phyloP scores from a whole-genome alignment of 2,329 filamentous ascomycete genomes.

The Ascochyta pisi region DNA sequence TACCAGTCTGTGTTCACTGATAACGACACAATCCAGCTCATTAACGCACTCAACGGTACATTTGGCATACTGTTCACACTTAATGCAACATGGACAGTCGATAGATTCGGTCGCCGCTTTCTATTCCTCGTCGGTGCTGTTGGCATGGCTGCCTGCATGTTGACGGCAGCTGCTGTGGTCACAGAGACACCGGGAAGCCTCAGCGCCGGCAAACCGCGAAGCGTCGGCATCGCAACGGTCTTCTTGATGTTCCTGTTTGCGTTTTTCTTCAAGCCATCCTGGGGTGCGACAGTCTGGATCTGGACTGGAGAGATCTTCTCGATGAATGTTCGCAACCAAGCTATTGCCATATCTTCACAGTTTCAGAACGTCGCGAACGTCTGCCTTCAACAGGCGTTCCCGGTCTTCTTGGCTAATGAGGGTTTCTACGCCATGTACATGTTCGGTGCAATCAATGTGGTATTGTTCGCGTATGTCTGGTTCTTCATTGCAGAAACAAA shows the following conservation, averaged over 20 bases:
- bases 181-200: slow-evolving; percentile 56
- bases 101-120: slow-evolving; percentile 70
- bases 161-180: slow-evolving; percentile 63
- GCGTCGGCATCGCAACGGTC: slow-evolving; percentile 60
- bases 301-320: slow-evolving; percentile 71
- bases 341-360: slow-evolving; percentile 5
- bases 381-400: slow-evolving; percentile 4
- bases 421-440: slow-evolving; percentile 5
- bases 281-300: slow-evolving; percentile 73
- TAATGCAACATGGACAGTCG: slow-evolving; percentile 72
- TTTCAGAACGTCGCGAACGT: slow-evolving; percentile 4
- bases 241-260: slow-evolving; percentile 64
- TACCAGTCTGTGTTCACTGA: slow-evolving; percentile 69
- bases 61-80: slow-evolving; percentile 73
- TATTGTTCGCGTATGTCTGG: not conserved
- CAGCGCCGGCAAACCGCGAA: slow-evolving; percentile 30
- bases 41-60: slow-evolving; percentile 73
- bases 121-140: slow-evolving; percentile 68
- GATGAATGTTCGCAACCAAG: slow-evolving; percentile 66
- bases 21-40: slow-evolving; percentile 63
- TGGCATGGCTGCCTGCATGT: slow-evolving; percentile 72
- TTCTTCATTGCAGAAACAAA: slow-evolving; percentile 3
- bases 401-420: slow-evolving; percentile 1
- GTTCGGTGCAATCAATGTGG: not conserved
- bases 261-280: slow-evolving; percentile 69